Base-by-base conservation (phyloP, 208 protist species). In the Leishmania aethiopica region DNA sequence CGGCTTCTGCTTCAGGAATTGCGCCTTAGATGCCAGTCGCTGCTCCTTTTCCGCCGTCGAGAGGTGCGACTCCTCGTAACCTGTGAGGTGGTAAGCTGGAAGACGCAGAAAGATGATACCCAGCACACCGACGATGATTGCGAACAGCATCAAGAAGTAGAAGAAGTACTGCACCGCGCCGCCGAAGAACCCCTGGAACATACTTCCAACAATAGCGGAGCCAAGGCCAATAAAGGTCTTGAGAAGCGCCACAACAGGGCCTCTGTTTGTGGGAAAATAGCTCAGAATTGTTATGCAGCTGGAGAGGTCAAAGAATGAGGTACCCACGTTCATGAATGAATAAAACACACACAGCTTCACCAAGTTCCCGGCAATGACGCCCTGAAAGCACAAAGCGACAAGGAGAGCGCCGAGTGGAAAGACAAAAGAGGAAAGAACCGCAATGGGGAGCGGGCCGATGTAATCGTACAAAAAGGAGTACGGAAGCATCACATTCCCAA, bases 191-290 rank as follows among this genome's bases (percentile, higher is more conserved):
- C 83, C 92, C 40, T 89, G 70, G 49, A 88, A 81, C 77, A 93
- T 89, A 15, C 79, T 82, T 25, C 86, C 92, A 15, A 93, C 28
- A 75, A 95, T 89, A 28, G 90, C 89, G 45, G 82, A 86, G 35
- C 90, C 92, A 51, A 95, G 89, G 42, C 92, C 92, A 47, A 87
- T 89, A 77, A 94, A 87, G 19, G 90, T 92, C 74, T 95, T 95
- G 60, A 92, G 79, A 22, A 95, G 47, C 2, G 89, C 92, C 11
- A 93, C 82, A 19, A 92, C 89, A n/a, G 82, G 75, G 25, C 89
- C 92, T 11, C 80, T 66, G 51, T 83, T 71, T 5, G 83, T 82
- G 17, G 92, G 92, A 79, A 95, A 95, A 71, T 87, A 78, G 37
- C 79, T 90, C 19, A 94, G 64, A 69, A 91, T 71, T 11, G 89